A percentile compares a stretch with the other conserved stretches of the same genome.
Evolutionary conservation across 441 rosid genomes (phyloP).

Genomic region (Raphanus hybrid): DNA sequence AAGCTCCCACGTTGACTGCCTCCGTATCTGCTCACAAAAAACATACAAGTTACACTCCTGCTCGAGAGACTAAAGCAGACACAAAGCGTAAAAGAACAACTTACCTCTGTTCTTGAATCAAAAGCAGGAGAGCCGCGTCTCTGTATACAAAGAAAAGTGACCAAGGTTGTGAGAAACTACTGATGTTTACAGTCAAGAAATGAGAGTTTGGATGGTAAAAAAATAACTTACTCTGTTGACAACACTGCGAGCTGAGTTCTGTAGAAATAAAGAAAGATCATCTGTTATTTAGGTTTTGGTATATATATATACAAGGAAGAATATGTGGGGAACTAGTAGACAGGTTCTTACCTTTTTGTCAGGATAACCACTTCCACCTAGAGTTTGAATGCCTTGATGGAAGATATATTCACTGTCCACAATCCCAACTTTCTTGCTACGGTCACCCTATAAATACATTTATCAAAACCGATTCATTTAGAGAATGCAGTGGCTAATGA

Average conservation of each 20-base stretch:
- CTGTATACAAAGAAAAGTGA: slow-evolving; percentile 41
- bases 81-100: neutral
- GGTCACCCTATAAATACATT: slow-evolving; percentile 63
- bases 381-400: slow-evolving; percentile 84
- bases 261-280: slow-evolving; percentile 15
- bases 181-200: neutral
- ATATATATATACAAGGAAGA: neutral
- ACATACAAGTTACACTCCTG: neutral
- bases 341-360: slow-evolving; percentile 51
- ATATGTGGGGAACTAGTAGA: slow-evolving; percentile 6
- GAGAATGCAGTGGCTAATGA: neutral
- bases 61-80: neutral
- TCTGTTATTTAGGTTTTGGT: neutral
- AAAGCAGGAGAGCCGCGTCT: slow-evolving; percentile 41
- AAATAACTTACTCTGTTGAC: slow-evolving; percentile 16
- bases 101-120: slow-evolving; percentile 72
- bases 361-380: slow-evolving; percentile 64
- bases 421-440: slow-evolving; percentile 81
- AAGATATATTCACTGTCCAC: slow-evolving; percentile 78
- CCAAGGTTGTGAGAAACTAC: neutral
- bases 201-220: neutral
- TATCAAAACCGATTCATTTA: neutral
- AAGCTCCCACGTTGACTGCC: slow-evolving; percentile 90
- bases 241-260: slow-evolving; percentile 27
- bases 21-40: slow-evolving; percentile 59